Percentiles rank a stretch among this genome's conserved stretches.
Evolutionary conservation across 331 rosid genomes (phyloP).

Genomic region (Pyracantha coccinea): DNA sequence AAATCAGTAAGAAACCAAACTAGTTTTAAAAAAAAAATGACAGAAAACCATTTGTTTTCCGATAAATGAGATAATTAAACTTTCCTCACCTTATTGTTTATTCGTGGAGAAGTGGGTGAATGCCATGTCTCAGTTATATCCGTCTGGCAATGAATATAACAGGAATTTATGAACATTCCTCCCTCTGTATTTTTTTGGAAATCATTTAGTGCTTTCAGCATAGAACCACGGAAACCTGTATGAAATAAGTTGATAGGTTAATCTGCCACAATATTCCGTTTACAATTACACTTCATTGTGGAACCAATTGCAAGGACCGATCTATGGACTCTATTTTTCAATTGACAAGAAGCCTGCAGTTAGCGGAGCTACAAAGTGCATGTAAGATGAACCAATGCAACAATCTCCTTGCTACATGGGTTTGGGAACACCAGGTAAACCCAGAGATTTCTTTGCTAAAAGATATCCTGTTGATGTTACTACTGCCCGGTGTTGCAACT

Average conservation of each 20-base stretch:
- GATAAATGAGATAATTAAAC: conserved; percentile 3
- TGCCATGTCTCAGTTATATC: conserved; percentile 71
- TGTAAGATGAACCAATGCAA: not conserved
- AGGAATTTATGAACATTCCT: conserved; percentile 75
- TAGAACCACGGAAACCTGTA: conserved; percentile 73
- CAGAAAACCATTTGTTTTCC: too few species aligned
- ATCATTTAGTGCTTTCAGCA: conserved; percentile 54
- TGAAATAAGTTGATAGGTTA: conserved; percentile 16
- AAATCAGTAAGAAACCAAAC: too few species aligned
- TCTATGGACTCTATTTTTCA: not conserved
- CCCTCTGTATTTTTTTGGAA: conserved; percentile 47
- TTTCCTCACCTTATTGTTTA: conserved; percentile 52
- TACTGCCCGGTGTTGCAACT: not conserved
- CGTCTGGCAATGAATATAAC: conserved; percentile 90
- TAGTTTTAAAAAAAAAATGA: too few species aligned
- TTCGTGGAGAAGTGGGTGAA: conserved; percentile 70
- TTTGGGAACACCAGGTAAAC: too few species aligned
- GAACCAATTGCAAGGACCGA: not conserved
- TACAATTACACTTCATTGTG: not conserved
- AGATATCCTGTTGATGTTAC: not conserved
- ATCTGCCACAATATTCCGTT: not conserved
- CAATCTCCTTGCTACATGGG: too few species aligned
- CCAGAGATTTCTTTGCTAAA: too few species aligned
- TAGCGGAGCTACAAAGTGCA: not conserved
- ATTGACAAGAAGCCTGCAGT: not conserved